A percentile compares a stretch with the other conserved stretches of the same genome.
These are phyloP conservation scores for Collybia mongolica DNA, from an alignment of 768 basidiomycete genomes.

Conservation along the genomic window DNA sequence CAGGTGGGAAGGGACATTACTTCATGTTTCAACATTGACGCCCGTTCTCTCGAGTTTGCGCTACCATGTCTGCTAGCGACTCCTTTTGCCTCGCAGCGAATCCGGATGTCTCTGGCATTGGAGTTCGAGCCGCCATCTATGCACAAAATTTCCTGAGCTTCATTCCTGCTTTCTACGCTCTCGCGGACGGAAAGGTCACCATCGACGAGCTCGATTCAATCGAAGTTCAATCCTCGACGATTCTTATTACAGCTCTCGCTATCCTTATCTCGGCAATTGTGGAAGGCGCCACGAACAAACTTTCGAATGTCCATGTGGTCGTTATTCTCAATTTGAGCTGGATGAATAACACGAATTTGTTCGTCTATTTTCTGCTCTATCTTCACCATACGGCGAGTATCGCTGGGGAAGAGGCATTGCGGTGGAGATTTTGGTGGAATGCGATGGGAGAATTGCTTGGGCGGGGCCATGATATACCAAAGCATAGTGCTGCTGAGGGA, in stretches of 20 bases:
- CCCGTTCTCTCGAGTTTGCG: too few species aligned
- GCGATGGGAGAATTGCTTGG: too few species aligned
- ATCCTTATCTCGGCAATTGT: constrained; percentile 22
- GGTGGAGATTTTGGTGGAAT: too few species aligned
- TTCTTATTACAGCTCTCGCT: constrained; percentile 23
- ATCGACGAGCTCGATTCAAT: constrained; percentile 14
- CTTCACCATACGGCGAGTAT: constrained; percentile 3
- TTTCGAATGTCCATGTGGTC: constrained; percentile 18
- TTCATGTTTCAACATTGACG: too few species aligned
- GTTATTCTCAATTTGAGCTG: constrained; percentile 25
- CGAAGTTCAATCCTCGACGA: constrained; percentile 14
- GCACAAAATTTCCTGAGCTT: constrained; percentile 21
- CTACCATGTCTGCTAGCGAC: too few species aligned
- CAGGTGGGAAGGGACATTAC: too few species aligned
- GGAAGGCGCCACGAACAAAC: constrained; percentile 10
- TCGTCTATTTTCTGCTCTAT: constrained; percentile 16
- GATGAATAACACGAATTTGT: constrained; percentile 22
- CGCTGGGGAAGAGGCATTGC: too few species aligned
- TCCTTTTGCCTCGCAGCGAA: too few species aligned
- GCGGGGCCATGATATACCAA: too few species aligned
- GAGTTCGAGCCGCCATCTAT: constrained; percentile 23
- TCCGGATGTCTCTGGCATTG: too few species aligned
- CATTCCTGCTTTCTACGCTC: constrained; percentile 16
- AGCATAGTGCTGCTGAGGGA: too few species aligned
- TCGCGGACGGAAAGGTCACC: constrained; percentile 17